Conservation (phyloP, 257 asterid species). For the Ligustrum vulgare region DNA sequence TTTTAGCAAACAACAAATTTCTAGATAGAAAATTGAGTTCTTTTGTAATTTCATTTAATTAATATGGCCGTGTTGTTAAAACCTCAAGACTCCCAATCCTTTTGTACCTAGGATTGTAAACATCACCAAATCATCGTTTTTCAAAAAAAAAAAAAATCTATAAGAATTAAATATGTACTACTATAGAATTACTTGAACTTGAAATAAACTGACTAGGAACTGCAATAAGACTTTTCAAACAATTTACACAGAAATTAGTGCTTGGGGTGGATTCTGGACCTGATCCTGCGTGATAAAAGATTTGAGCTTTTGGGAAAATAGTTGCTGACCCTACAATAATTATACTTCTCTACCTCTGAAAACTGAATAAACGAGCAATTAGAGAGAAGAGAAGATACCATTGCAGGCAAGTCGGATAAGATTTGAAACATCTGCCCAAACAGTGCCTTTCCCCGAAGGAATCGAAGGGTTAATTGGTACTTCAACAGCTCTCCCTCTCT, state of each 20-base stretch:
- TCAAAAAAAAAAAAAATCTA: background rate
- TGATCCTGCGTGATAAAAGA: background rate
- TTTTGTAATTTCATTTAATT: background rate
- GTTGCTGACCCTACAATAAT: background rate
- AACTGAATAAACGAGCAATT: background rate
- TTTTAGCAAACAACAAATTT: background rate
- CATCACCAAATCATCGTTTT: background rate
- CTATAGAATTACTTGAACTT: background rate
- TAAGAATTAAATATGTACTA: background rate
- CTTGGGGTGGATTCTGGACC: background rate
- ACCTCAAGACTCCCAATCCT: background rate
- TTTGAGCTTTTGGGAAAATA: background rate
- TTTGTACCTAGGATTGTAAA: background rate
- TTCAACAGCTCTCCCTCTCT: slow-evolving; percentile 30
- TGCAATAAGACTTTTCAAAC: background rate
- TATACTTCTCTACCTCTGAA: slow-evolving; percentile 3
- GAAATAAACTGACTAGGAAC: background rate
- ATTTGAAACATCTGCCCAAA: slow-evolving; percentile 79
- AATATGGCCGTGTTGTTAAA: background rate
- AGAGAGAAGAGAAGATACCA: slow-evolving; percentile 43
- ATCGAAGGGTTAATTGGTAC: slow-evolving; percentile 53
- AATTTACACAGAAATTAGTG: background rate
- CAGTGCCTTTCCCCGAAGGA: slow-evolving; percentile 68
- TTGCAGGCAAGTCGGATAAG: slow-evolving; percentile 66
- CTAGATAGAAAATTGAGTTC: background rate